Percentiles rank a stretch among this genome's conserved stretches.
Conservation (phyloP, 139 green algal species). For the Auxenochlorella pyrenoidosa region DNA sequence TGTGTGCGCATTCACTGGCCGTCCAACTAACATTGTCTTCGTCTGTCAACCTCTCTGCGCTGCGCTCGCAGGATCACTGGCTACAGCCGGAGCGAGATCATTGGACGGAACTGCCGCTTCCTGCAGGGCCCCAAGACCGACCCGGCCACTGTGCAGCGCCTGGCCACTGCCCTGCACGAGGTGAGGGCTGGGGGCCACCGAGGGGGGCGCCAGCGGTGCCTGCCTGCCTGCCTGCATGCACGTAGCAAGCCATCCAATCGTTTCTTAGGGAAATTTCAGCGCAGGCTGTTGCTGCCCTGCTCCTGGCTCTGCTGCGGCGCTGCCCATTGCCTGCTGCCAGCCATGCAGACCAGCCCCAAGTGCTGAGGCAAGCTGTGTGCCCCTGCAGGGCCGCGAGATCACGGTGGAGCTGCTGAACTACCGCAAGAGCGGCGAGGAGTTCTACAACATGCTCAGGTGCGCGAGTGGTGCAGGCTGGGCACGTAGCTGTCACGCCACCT, state of each 20-base stretch:
- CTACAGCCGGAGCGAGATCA: conserved; percentile 39
- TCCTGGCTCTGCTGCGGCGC: neutral
- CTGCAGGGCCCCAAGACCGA: conserved; percentile 90
- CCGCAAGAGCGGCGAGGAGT: conserved; percentile 83
- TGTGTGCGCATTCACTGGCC: no score
- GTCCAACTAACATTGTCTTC: no score
- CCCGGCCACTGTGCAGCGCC: conserved; percentile 71
- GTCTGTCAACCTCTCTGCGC: neutral
- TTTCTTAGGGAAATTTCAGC: no score
- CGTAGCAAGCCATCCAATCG: no score
- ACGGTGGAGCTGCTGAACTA: conserved; percentile 97
- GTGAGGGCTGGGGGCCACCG: conserved; percentile 54
- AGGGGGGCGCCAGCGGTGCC: neutral
- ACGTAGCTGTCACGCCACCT: no score
- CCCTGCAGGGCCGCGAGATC: conserved; percentile 36
- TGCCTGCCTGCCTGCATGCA: neutral
- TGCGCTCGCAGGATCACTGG: conserved; percentile 39
- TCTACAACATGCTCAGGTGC: conserved; percentile 95
- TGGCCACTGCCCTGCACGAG: conserved; percentile 80
- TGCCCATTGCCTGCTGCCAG: neutral
- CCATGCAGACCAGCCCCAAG: neutral
- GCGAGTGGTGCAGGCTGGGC: neutral
- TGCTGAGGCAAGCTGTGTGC: no score
- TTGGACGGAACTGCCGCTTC: conserved; percentile 72
- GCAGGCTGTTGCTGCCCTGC: no score